Conservation (phyloP, 2,329 filamentous ascomycete genomes). For the Penicillium sp. region DNA sequence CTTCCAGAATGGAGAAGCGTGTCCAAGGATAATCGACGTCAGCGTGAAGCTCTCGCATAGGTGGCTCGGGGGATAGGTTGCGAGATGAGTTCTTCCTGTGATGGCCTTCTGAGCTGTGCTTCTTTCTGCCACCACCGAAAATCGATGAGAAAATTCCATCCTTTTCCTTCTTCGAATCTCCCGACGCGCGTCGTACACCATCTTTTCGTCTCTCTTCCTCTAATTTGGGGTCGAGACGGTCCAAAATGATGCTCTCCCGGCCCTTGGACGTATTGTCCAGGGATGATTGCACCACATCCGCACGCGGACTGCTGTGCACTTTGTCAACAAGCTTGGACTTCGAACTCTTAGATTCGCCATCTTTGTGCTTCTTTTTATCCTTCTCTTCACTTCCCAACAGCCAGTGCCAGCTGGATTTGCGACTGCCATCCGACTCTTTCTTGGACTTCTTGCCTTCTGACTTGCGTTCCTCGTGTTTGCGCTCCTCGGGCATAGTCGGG, state of each 20-base stretch:
- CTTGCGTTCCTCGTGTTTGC: slow-evolving; percentile 71
- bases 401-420: slow-evolving; percentile 79
- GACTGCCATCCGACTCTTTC: slow-evolving; percentile 67
- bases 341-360: slow-evolving; percentile 61
- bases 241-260: slow-evolving; percentile 79
- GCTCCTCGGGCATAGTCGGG: slow-evolving; percentile 71
- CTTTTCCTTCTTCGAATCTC: slow-evolving; percentile 78
- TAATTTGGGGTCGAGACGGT: slow-evolving; percentile 73
- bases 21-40: slow-evolving; percentile 97
- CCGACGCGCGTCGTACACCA: slow-evolving; percentile 65
- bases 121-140: slow-evolving; percentile 88
- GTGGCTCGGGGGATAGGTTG: slow-evolving; percentile 77
- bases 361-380: slow-evolving; percentile 58
- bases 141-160: slow-evolving; percentile 91
- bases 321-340: slow-evolving; percentile 54
- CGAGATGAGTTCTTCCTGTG: slow-evolving; percentile 73
- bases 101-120: slow-evolving; percentile 69
- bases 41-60: slow-evolving; percentile 68
- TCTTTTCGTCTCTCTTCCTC: slow-evolving; percentile 74
- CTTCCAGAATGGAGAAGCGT: slow-evolving; percentile 89
- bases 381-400: slow-evolving; percentile 72
- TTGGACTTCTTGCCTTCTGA: slow-evolving; percentile 64
- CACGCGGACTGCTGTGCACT: slow-evolving; percentile 71
- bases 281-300: slow-evolving; percentile 84
- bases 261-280: slow-evolving; percentile 65